phyloP scores from a whole-genome alignment of 2,329 filamentous ascomycete species.

The Aspergillus caelatus region DNA sequence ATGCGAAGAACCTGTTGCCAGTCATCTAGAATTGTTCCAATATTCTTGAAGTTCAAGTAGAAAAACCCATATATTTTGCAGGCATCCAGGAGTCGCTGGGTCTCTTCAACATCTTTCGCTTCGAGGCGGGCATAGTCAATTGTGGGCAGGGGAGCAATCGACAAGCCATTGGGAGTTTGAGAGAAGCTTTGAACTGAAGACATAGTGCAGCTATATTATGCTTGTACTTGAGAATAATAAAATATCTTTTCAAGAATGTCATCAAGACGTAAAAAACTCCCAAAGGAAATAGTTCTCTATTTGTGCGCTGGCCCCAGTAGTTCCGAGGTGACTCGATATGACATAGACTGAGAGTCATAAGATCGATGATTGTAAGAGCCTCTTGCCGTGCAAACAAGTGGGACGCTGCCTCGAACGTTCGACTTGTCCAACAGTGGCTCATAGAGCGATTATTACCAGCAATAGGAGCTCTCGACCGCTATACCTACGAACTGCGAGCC shows the following conservation, averaged over 20 bases:
- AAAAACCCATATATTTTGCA: not conserved
- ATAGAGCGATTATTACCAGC: too few species aligned
- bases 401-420: too few species aligned
- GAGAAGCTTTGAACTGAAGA: not conserved
- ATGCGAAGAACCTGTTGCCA: not conserved
- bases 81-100: not conserved
- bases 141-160: not conserved
- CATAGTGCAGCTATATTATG: not conserved
- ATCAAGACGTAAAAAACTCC: not conserved
- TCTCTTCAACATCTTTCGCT: not conserved
- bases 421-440: too few species aligned
- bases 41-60: not conserved
- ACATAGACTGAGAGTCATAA: too few species aligned
- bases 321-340: too few species aligned
- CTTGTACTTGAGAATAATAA: not conserved
- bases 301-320: too few species aligned
- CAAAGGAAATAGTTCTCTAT: too few species aligned
- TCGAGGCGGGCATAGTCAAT: not conserved
- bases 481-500: too few species aligned
- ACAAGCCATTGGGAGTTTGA: not conserved
- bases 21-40: not conserved
- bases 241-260: not conserved
- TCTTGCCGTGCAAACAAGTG: too few species aligned
- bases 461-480: too few species aligned
- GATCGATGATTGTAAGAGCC: too few species aligned